Evolutionary conservation across 1,284 basidiomycete species (phyloP).

Genomic region (Malassezia restricta): DNA sequence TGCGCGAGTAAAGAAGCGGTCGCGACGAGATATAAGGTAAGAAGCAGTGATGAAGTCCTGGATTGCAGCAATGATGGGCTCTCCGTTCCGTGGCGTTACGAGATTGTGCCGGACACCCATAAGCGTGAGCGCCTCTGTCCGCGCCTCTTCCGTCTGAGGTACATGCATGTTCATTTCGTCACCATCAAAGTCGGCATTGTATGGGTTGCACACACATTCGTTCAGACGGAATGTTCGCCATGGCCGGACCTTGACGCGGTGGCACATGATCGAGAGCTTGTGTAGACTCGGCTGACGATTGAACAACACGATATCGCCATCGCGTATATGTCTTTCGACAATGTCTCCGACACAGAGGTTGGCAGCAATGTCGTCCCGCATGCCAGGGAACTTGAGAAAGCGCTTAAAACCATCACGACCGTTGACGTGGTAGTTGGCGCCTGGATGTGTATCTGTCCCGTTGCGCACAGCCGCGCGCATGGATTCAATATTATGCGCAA

Average conservation of each 20-base stretch:
- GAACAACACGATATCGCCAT: constrained; percentile 94
- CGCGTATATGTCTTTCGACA: constrained; percentile 85
- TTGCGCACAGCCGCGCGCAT: constrained; percentile 72
- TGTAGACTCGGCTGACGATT: constrained; percentile 98
- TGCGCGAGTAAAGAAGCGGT: constrained; percentile 82
- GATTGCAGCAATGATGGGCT: constrained; percentile 44
- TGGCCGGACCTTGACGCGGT: constrained; percentile 85
- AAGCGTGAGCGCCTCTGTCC: constrained; percentile 89
- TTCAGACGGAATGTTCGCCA: constrained; percentile 96
- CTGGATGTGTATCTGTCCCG: constrained; percentile 82
- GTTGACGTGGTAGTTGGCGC: constrained; percentile 72
- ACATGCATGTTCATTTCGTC: constrained; percentile 99
- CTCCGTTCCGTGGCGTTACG: constrained; percentile 54
- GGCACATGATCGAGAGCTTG: constrained; percentile 73
- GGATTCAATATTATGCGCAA: constrained; percentile 72
- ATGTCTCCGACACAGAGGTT: constrained; percentile 69
- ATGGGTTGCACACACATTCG: constrained; percentile 98
- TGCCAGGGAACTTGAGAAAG: constrained; percentile 39
- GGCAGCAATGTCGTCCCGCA: constrained; percentile 53
- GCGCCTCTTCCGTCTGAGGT: constrained; percentile 95
- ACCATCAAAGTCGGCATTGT: constrained; percentile 98
- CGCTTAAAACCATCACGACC: constrained; percentile 66
- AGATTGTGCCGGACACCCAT: constrained; percentile 98
- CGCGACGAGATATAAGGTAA: constrained; percentile 81
- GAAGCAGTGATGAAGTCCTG: constrained; percentile 53